Percentiles rank a stretch among this genome's conserved stretches.
Conservation (phyloP, 345 rosid genomes). For the Kernera saxatilis region DNA sequence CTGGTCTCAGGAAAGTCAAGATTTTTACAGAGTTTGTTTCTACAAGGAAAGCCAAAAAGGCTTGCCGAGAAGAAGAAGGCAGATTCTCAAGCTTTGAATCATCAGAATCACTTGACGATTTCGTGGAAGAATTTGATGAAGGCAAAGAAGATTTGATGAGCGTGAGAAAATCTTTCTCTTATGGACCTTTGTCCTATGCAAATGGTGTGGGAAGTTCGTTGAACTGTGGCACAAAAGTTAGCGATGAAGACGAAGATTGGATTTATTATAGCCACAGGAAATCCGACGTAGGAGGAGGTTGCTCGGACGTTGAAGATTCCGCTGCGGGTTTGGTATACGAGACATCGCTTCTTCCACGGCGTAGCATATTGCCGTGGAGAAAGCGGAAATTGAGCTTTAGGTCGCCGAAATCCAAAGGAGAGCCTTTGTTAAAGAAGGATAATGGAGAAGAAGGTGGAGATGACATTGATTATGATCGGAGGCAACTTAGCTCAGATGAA, state of each 20-base stretch:
- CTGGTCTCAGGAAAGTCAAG: slow-evolving; percentile 45
- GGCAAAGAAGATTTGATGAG: slow-evolving; percentile 28
- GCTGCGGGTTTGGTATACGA: slow-evolving; percentile 26
- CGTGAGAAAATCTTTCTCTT: slow-evolving; percentile 35
- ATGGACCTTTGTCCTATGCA: slow-evolving; percentile 47
- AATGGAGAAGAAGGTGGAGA: slow-evolving; percentile 60
- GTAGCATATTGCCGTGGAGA: slow-evolving; percentile 51
- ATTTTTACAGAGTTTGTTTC: slow-evolving; percentile 39
- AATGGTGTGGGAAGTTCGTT: slow-evolving; percentile 37
- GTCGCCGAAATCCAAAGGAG: slow-evolving; percentile 45
- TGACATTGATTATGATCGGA: slow-evolving; percentile 54
- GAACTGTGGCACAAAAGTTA: slow-evolving; percentile 14
- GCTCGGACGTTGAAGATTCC: slow-evolving; percentile 31
- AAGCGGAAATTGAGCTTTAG: slow-evolving; percentile 45
- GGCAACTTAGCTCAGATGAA: slow-evolving; percentile 65
- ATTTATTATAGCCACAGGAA: slow-evolving; percentile 41
- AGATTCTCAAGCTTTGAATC: slow-evolving; percentile 37
- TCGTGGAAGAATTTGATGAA: slow-evolving; percentile 24
- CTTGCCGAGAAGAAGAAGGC: slow-evolving; percentile 33
- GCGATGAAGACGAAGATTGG: slow-evolving; percentile 49
- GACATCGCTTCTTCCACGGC: slow-evolving; percentile 32
- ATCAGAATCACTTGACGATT: slow-evolving; percentile 43
- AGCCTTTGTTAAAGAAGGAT: slow-evolving; percentile 48
- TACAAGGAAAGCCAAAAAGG: slow-evolving; percentile 35
- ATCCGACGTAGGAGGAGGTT: slow-evolving; percentile 29